Evolutionary conservation across 148 eudicot species (phyloP).

Genomic region (Amaranthus cruentus): DNA sequence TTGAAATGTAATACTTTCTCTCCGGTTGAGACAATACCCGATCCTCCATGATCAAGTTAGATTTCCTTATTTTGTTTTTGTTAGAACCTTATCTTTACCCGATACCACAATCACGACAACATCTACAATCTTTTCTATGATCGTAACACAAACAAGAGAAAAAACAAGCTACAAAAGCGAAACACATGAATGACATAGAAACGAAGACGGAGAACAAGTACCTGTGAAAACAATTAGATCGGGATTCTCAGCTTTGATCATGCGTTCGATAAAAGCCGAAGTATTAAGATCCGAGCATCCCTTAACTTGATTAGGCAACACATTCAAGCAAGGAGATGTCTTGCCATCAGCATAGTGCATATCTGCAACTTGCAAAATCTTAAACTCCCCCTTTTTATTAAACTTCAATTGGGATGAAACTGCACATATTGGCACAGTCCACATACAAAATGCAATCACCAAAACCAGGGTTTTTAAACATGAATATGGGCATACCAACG

Average conservation of each 20-base stretch:
- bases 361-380: constrained; percentile 90
- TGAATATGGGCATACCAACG: not conserved
- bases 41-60: no score
- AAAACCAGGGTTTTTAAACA: constrained; percentile 10
- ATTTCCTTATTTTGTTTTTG: no score
- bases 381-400: constrained; percentile 57
- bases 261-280: constrained; percentile 58
- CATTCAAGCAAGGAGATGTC: constrained; percentile 53
- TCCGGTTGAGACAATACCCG: no score
- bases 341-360: constrained; percentile 85
- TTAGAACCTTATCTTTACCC: no score
- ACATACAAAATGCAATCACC: constrained; percentile 9
- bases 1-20: no score
- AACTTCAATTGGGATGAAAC: constrained; percentile 40
- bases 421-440: constrained; percentile 8
- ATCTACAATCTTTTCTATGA: no score
- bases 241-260: constrained; percentile 72
- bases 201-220: constrained; percentile 17
- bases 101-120: no score
- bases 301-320: constrained; percentile 48
- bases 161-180: not conserved
- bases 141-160: not conserved
- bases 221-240: constrained; percentile 86
- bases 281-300: constrained; percentile 86
- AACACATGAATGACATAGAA: not conserved